Conservation (phyloP, 768 basidiomycete genomes). For the Leccinum sublutescens region DNA sequence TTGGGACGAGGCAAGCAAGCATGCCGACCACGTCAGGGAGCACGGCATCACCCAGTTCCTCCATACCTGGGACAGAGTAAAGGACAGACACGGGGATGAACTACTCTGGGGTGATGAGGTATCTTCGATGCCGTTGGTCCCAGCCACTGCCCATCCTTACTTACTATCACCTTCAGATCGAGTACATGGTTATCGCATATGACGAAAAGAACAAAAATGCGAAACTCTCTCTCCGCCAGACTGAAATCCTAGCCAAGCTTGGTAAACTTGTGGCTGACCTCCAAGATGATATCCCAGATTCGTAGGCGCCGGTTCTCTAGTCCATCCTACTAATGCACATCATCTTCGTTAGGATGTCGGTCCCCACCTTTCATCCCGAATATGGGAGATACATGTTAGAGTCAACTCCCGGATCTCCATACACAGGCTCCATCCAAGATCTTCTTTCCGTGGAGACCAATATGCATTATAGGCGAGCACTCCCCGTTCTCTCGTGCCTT, state of each 20-base stretch:
- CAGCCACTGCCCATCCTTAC: slow-evolving; percentile 11
- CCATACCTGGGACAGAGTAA: slow-evolving; percentile 88
- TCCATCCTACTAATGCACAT: not conserved
- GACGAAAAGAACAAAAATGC: slow-evolving; percentile 78
- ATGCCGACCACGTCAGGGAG: slow-evolving; percentile 84
- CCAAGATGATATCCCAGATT: slow-evolving; percentile 45
- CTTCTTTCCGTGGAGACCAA: slow-evolving; percentile 88
- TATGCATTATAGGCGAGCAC: slow-evolving; percentile 82
- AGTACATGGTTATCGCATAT: slow-evolving; percentile 93
- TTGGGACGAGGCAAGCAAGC: slow-evolving; percentile 87
- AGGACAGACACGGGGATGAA: slow-evolving; percentile 87
- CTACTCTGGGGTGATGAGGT: slow-evolving; percentile 99
- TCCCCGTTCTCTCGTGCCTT: not conserved
- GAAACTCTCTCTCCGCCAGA: slow-evolving; percentile 89
- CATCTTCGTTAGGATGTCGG: slow-evolving; percentile 48
- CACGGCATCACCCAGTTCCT: slow-evolving; percentile 97
- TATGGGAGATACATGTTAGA: slow-evolving; percentile 99
- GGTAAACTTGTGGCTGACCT: slow-evolving; percentile 66
- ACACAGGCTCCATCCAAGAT: slow-evolving; percentile 83
- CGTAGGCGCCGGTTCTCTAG: slow-evolving; percentile 42
- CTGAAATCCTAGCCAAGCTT: slow-evolving; percentile 86
- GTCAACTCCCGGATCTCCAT: slow-evolving; percentile 94
- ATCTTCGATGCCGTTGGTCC: slow-evolving; percentile 15
- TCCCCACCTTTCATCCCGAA: slow-evolving; percentile 95
- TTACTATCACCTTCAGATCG: slow-evolving; percentile 54